A percentile compares a stretch with the other conserved stretches of the same genome.
Conservation (phyloP, 208 protist species). For the Leishmania lainsoni region DNA sequence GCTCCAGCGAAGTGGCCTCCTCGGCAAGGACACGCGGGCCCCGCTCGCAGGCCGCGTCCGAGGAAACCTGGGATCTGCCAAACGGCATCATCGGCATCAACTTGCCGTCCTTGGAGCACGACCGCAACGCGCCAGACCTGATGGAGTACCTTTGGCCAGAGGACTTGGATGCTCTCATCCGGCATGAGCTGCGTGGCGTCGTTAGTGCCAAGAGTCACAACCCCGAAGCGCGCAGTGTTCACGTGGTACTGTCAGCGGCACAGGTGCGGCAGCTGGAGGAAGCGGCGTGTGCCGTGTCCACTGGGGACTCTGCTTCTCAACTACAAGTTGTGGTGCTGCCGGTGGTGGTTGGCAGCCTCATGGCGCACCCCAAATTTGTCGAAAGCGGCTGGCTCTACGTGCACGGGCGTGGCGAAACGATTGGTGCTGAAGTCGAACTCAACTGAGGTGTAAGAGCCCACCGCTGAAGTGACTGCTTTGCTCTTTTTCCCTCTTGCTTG, state of each 20-base stretch:
- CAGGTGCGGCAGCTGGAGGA: constrained; percentile 21
- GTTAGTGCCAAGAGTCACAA: constrained; percentile 8
- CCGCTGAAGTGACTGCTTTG: not conserved
- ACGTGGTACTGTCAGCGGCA: constrained; percentile 16
- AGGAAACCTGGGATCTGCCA: not conserved
- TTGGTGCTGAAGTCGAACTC: constrained; percentile 11
- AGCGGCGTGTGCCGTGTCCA: not conserved
- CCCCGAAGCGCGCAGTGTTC: not conserved
- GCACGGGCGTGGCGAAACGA: constrained; percentile 28
- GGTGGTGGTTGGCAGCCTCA: not conserved
- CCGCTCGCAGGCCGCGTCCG: not conserved
- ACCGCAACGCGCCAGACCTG: constrained; percentile 15
- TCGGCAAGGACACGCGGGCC: not conserved
- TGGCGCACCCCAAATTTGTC: constrained; percentile 14
- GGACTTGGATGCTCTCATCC: constrained; percentile 42
- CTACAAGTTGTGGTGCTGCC: not conserved
- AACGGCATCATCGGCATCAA: not conserved
- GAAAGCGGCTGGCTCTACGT: constrained; percentile 29
- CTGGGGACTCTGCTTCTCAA: not conserved
- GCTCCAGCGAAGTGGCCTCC: not conserved
- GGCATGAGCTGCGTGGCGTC: constrained; percentile 43
- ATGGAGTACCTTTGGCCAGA: constrained; percentile 41
- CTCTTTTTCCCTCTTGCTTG: not conserved
- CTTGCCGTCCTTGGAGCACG: constrained; percentile 11
- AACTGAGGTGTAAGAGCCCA: not conserved